These are phyloP conservation scores for Lenwebbia sp. DNA, from an alignment of 345 rosid species.

Conservation along the genomic window DNA sequence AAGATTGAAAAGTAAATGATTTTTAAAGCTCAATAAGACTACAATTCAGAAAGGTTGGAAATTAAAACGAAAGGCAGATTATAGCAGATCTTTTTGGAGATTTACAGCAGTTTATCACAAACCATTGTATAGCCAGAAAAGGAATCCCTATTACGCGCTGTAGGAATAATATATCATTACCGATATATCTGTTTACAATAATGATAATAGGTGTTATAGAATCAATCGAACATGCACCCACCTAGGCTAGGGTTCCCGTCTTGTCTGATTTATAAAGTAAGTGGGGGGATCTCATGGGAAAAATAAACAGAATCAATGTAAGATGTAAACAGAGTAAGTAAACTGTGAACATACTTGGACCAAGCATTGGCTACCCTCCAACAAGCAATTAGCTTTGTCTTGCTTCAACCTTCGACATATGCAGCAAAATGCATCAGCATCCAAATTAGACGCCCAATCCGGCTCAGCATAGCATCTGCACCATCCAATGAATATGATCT, in stretches of 20 bases:
- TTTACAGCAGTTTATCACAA: background rate
- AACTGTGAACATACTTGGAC: background rate
- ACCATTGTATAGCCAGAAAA: background rate
- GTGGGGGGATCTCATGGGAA: background rate
- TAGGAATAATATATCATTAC: background rate
- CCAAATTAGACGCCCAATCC: background rate
- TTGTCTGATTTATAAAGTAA: background rate
- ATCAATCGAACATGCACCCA: background rate
- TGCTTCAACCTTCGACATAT: background rate
- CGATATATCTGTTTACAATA: background rate
- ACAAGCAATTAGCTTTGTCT: background rate
- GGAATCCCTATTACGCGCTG: background rate
- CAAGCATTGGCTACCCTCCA: background rate
- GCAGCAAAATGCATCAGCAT: background rate
- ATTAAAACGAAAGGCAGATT: background rate
- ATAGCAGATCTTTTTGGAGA: background rate
- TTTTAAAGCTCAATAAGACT: background rate
- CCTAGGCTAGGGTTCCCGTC: background rate
- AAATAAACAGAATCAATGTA: background rate
- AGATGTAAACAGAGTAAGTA: background rate
- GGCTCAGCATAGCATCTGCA: background rate
- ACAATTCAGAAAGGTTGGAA: background rate
- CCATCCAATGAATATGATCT: background rate
- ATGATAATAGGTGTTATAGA: background rate
- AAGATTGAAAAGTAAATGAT: background rate